Conservation (phyloP, 2,329 filamentous ascomycete species). For the Calonectria montana region DNA sequence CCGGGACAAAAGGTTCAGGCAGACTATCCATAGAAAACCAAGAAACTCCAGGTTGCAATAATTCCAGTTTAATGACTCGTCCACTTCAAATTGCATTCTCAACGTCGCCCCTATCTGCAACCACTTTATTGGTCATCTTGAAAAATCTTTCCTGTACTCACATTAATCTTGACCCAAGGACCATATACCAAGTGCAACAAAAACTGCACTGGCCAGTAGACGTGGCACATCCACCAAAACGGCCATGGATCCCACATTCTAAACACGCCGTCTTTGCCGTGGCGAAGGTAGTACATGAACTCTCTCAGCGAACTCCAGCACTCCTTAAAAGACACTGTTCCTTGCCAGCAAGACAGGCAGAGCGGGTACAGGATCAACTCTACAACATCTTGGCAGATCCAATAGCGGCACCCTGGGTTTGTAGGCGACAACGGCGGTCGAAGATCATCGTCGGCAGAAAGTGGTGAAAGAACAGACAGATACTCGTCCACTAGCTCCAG, state of each 20-base stretch:
- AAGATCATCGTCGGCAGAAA: constrained; percentile 3
- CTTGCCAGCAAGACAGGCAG: constrained; percentile 42
- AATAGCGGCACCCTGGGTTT: constrained; percentile 60
- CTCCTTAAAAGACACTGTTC: constrained; percentile 35
- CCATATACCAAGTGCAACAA: constrained; percentile 55
- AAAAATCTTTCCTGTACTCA: constrained; percentile 66
- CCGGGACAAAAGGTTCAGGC: no score
- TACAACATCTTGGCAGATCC: constrained; percentile 75
- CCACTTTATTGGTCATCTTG: neutral
- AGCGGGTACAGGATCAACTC: constrained; percentile 60
- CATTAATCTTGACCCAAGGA: constrained; percentile 74
- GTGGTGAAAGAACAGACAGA: constrained; percentile 55
- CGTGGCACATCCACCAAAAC: constrained; percentile 66
- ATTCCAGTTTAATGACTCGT: no score
- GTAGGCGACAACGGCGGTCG: constrained; percentile 37
- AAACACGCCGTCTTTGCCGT: constrained; percentile 68
- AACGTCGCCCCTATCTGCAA: no score
- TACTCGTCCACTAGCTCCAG: constrained; percentile 64
- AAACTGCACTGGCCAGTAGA: constrained; percentile 67
- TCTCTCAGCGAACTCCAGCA: constrained; percentile 36
- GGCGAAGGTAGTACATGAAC: constrained; percentile 52
- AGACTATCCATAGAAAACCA: no score
- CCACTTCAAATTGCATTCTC: no score
- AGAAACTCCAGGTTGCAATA: no score
- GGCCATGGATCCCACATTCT: constrained; percentile 67